Percentiles rank a stretch among this genome's conserved stretches.
These are phyloP conservation scores for Escovopsis sp. DNA, from an alignment of 2,329 filamentous ascomycete species.

Conservation along the genomic window DNA sequence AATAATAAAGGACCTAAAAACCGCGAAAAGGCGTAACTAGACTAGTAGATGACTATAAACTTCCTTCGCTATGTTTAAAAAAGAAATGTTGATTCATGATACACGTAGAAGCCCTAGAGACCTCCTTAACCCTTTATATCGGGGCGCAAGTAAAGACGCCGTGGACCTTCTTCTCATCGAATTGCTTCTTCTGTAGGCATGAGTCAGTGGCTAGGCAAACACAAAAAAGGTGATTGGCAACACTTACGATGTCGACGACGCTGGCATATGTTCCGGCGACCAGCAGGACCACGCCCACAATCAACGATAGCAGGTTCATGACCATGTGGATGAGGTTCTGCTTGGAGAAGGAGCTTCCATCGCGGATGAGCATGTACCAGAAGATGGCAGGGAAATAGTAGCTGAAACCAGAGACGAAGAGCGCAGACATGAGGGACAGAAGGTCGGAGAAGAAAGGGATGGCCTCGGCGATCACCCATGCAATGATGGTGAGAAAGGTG, in stretches of 20 bases:
- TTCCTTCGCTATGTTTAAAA: no score
- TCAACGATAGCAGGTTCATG: constrained; percentile 11
- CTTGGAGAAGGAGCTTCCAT: constrained; percentile 12
- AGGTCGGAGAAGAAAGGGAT: constrained; percentile 58
- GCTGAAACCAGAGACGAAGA: constrained; percentile 28
- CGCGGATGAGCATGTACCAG: constrained; percentile 22
- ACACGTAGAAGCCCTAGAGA: no score
- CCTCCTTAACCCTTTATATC: constrained; percentile 1
- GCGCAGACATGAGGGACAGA: constrained; percentile 33
- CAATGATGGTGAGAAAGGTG: constrained; percentile 39
- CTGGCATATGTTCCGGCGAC: constrained; percentile 14
- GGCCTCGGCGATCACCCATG: constrained; percentile 55
- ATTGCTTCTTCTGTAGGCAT: constrained; percentile 5
- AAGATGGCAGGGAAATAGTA: constrained; percentile 25
- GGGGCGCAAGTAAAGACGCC: constrained; percentile 6
- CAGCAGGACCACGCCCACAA: constrained; percentile 12
- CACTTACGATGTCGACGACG: constrained; percentile 13
- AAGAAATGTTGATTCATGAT: no score
- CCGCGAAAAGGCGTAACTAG: no score
- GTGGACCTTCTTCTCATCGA: constrained; percentile 2
- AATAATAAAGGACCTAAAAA: no score
- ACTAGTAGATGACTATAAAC: no score
- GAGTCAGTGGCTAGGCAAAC: constrained; percentile 2
- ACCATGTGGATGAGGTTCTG: constrained; percentile 12
- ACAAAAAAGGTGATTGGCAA: not conserved